Evolutionary conservation across 2,329 filamentous ascomycete genomes (phyloP), one percentile per base, ranked within the genome.

Genomic region (Colletotrichum noveboracense): DNA sequence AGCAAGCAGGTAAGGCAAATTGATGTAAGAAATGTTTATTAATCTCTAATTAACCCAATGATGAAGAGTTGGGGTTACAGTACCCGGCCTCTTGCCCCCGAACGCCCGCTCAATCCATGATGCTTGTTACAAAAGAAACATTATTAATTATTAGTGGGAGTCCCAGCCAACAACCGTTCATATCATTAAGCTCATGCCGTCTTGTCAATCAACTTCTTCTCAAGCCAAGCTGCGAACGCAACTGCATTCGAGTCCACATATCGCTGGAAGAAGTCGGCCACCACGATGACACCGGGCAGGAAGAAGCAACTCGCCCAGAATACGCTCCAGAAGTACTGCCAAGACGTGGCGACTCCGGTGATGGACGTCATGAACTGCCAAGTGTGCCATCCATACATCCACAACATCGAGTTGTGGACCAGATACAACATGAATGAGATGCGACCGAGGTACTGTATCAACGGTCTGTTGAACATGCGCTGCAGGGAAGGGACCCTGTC

Each of bases 371-470:
- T 73, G 28, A 71, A 62, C 7, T 30, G 62, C 12, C 61, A 24
- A 26, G 67, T 38, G 13, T 66, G 64, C 55, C 62, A 68, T 6
- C 91, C 92, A 2, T 93, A 68, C 0, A 86, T 87, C 86, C 87
- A 89, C 1, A 94, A 83, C 2, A 94, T 81, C 0, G 92, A 92
- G 0, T 92, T 92, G 78, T 94, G 92, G 13, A 93, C 87, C 10
- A 94, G 85, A 82, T 94, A 94, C 12, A 94, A 84, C 2, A 89
- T 86, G 80, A 89, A 94, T 0, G 91, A 93, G 70, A 93, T 87
- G 62, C 89, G 88, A 1, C 92, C 92, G 4, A 94, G 86, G 76
- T 92, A 92, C 79, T 92, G 92, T 79, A 88, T 90, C 79, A 92
- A 88, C 7, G 85, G 84, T 1, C 84, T 85, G 81, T 92, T 91